Conservation (phyloP, 176 grass and related monocot species). For the Pharus latifolius region DNA sequence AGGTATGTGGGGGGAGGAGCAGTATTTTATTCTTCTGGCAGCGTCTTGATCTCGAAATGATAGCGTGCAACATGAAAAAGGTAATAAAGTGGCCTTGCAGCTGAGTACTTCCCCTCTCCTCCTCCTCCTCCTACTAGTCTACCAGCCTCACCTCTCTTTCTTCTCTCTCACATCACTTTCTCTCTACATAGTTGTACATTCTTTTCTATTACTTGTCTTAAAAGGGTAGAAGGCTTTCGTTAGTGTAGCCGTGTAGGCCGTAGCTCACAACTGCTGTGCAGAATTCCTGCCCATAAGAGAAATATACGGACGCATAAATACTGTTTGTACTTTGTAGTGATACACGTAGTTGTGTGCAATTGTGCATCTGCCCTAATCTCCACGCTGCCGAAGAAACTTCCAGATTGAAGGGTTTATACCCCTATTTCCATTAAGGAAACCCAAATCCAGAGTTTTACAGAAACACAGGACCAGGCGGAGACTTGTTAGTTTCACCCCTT, state of each 20-base stretch:
- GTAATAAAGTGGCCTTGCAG: slow-evolving; percentile 48
- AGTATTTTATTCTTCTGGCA: slow-evolving; percentile 55
- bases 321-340: slow-evolving; percentile 11
- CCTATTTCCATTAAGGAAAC: no score
- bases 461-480: no score
- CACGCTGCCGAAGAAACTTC: not conserved
- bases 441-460: no score
- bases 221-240: not conserved
- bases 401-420: no score
- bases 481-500: no score
- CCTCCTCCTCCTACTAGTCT: not conserved
- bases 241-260: slow-evolving; percentile 15
- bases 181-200: not conserved
- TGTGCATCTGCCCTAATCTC: not conserved
- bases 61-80: slow-evolving; percentile 99
- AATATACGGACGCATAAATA: slow-evolving; percentile 34
- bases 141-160: not conserved
- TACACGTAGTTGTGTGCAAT: not conserved
- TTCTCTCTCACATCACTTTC: not conserved
- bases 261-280: slow-evolving; percentile 13
- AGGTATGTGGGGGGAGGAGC: not conserved
- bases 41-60: slow-evolving; percentile 57
- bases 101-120: slow-evolving; percentile 24
- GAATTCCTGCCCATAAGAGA: slow-evolving; percentile 23
- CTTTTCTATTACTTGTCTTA: not conserved